phyloP scores from a whole-genome alignment of 768 basidiomycete species.

The Leccinum boreale region DNA sequence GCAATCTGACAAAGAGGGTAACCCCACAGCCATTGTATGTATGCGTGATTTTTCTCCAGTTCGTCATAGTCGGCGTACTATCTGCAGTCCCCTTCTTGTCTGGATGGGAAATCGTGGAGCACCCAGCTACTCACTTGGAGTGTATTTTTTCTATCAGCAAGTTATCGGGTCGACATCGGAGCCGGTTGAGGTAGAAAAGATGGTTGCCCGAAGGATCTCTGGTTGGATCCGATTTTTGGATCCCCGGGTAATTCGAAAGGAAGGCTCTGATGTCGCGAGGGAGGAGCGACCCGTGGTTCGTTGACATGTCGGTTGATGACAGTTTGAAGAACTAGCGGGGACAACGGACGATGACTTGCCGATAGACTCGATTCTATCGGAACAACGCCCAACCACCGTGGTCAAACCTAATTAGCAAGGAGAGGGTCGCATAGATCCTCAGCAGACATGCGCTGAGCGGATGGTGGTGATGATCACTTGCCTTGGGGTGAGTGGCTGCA shows the following conservation, averaged over 20 bases:
- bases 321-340: conserved; percentile 5
- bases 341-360: conserved; percentile 9
- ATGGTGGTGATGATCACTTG: neutral
- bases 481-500: conserved; percentile 1
- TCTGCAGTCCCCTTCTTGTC: conserved; percentile 33
- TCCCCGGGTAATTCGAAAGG: conserved; percentile 23
- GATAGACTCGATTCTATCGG: neutral
- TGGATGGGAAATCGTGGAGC: neutral
- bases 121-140: conserved; percentile 39
- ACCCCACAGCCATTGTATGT: conserved; percentile 77
- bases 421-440: neutral
- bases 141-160: conserved; percentile 62
- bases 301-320: conserved; percentile 15
- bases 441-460: neutral
- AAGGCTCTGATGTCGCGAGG: conserved; percentile 27
- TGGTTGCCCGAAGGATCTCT: conserved; percentile 41
- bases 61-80: conserved; percentile 62
- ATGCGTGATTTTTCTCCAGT: conserved; percentile 68
- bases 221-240: conserved; percentile 5
- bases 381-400: neutral
- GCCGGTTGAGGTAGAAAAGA: conserved; percentile 57
- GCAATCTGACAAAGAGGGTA: neutral
- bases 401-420: neutral
- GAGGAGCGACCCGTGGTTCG: neutral
- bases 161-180: conserved; percentile 59